Conservation (phyloP, 306 rosid species). For the peach (Prunus persica) region Prunus_persica_NCBIv2 NC_034016.1:13765501-13766000, state of each 20-base stretch:
- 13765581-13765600: slow-evolving; percentile 92
- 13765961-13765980: slow-evolving; percentile 85
- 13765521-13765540: slow-evolving; percentile 74
- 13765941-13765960: slow-evolving; percentile 24
- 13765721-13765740: slow-evolving; percentile 13
- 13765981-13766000: slow-evolving; percentile 73
- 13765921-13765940: slow-evolving; percentile 4
- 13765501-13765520: slow-evolving; percentile 13
- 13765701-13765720: neutral
- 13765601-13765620: slow-evolving; percentile 84
- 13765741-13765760: slow-evolving; percentile 47
- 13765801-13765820: slow-evolving; percentile 58
- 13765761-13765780: slow-evolving; percentile 94
- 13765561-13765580: slow-evolving; percentile 72
- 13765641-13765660: slow-evolving; percentile 18
- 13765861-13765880: slow-evolving; percentile 73
- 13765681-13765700: neutral
- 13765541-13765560: slow-evolving; percentile 95
- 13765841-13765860: slow-evolving; percentile 80
- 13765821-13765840: slow-evolving; percentile 80
- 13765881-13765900: slow-evolving; percentile 92
- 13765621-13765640: slow-evolving; percentile 18
- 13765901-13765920: slow-evolving; percentile 11
- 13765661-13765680: slow-evolving; percentile 11
- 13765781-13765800: slow-evolving; percentile 95